phyloP scores from a whole-genome alignment of 257 asterid genomes.

The Dorcoceras hygrometricum region DNA sequence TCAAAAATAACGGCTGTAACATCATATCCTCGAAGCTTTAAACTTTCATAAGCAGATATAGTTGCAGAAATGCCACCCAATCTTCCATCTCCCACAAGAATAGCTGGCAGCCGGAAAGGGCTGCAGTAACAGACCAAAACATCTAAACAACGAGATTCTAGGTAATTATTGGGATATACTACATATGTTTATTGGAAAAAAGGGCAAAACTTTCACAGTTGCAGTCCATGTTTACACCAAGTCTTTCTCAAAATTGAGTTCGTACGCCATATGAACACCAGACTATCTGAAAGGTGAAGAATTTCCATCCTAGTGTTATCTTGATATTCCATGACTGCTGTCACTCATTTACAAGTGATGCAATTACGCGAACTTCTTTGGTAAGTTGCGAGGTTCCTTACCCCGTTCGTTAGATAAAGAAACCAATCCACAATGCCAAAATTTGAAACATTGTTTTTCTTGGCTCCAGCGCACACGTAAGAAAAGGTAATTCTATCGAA shows the following conservation, averaged over 20 bases:
- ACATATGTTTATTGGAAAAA: conserved; percentile 2
- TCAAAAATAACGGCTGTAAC: conserved; percentile 82
- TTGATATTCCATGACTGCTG: neutral
- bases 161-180: neutral
- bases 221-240: conserved; percentile 6
- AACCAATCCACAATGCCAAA: conserved; percentile 5
- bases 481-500: neutral
- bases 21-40: conserved; percentile 89
- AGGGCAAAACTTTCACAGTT: conserved; percentile 1
- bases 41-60: conserved; percentile 88
- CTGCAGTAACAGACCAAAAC: conserved; percentile 42
- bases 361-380: conserved; percentile 11
- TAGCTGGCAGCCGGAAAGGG: conserved; percentile 87
- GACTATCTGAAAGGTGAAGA: neutral
- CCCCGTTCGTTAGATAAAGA: conserved; percentile 1
- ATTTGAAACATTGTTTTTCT: conserved; percentile 10
- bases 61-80: conserved; percentile 99
- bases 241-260: conserved; percentile 7
- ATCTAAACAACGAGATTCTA: conserved; percentile 11
- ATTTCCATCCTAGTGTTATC: conserved; percentile 3
- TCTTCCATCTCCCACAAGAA: conserved; percentile 96
- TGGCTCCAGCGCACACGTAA: neutral
- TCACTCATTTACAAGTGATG: conserved; percentile 5
- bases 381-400: conserved; percentile 8
- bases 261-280: conserved; percentile 5